These are phyloP conservation scores for Xylaria nigripes DNA, from an alignment of 495 filamentous ascomycete genomes.

Conservation along the genomic window DNA sequence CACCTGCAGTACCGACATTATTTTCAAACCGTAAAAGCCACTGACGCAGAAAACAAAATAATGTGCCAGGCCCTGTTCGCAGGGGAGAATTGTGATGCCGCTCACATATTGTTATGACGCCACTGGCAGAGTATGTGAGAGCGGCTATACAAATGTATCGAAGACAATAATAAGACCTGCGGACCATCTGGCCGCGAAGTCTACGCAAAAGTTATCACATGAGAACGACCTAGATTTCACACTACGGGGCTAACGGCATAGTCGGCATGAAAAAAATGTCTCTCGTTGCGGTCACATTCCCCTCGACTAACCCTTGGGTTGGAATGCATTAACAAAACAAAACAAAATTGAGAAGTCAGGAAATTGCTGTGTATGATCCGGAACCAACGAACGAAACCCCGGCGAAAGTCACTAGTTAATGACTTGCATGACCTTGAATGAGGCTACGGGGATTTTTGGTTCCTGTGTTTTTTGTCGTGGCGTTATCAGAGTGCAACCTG, in stretches of 20 bases:
- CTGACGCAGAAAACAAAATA: neutral
- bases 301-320: neutral
- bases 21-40: neutral
- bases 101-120: slow-evolving; percentile 7
- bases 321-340: neutral
- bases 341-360: neutral
- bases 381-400: neutral
- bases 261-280: neutral
- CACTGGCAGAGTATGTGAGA: neutral
- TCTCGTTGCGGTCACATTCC: neutral
- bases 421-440: neutral
- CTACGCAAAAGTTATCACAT: neutral
- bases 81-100: neutral
- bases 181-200: neutral
- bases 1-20: slow-evolving; percentile 1
- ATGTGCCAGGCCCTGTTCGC: neutral
- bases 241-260: neutral
- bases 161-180: slow-evolving; percentile 7
- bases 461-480: neutral
- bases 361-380: neutral
- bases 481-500: neutral
- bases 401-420: neutral
- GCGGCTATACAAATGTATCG: neutral
- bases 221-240: neutral
- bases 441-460: slow-evolving; percentile 2